Base-by-base conservation (phyloP, 2,329 filamentous ascomycete species). In the Penicillium sp. region DNA sequence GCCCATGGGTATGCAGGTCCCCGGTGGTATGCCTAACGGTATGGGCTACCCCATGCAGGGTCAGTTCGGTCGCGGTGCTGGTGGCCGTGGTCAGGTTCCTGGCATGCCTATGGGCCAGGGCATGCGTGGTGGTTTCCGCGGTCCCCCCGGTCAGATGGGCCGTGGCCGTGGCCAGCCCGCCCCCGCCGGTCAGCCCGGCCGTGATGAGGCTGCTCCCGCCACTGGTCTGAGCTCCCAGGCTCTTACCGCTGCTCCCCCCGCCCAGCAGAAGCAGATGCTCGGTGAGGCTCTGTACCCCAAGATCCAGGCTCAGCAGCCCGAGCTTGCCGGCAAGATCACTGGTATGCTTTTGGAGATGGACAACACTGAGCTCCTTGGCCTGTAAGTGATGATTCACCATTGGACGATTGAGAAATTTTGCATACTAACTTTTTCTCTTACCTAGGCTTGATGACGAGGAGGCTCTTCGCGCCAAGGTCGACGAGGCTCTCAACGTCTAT, bases 331-430 rank as follows among this genome's bases (percentile, higher is more conserved):
- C 76, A 99, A 99, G 89, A 98, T 99, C 79, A 99, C 95, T 63
- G 95, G 95, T 81, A 99, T 99, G 95, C 90, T 99, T 72, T 82
- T 99, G 72, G 95, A 99, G 86, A 99, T 99, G 95, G 95, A 98
- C 73, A 98, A 98, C 81, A 78, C 84, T 59, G 95, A 99, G 83
- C 84, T 99, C 71, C 86, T 99, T 75, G 91, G 91, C 81, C 86
- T 99, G 91, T 96, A 89, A 91, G 93, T 91, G 57, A 47, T 37
- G 43, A 41, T 41, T 37, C 7, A 48, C 31, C 35, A 48, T 22
- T 4, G 31, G 34, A 60, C 42, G 37, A 6, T 3, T 7, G 53
- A 12, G 11, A 11, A 17, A 14, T 11, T 7, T 42, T 15, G 11
- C 35, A 38, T 31, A 35, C 22, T 11, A 38, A 56, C 45, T 64